These are phyloP conservation scores for Boletus speciosus DNA, from an alignment of 768 basidiomycete species.

Conservation along the genomic window DNA sequence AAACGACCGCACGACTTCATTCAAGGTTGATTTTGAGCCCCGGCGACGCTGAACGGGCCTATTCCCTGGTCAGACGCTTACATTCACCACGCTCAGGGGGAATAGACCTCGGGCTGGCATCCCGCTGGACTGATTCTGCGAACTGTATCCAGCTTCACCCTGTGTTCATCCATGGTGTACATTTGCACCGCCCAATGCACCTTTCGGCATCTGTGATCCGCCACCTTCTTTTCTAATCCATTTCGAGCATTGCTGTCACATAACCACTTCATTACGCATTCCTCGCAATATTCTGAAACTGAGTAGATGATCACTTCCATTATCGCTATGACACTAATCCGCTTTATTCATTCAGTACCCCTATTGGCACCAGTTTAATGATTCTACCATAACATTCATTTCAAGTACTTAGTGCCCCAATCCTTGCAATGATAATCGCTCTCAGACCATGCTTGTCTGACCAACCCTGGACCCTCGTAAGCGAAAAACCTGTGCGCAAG, in stretches of 20 bases:
- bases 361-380: conserved; percentile 30
- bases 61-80: conserved; percentile 5
- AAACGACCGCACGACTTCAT: conserved; percentile 65
- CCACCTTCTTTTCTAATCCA: conserved; percentile 18
- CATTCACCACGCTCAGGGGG: conserved; percentile 7
- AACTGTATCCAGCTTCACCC: conserved; percentile 6
- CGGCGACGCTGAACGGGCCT: conserved; percentile 32
- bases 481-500: conserved; percentile 4
- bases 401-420: conserved; percentile 18
- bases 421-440: conserved; percentile 8
- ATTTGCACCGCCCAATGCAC: conserved; percentile 14
- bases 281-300: conserved; percentile 31
- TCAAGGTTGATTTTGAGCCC: conserved; percentile 66
- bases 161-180: conserved; percentile 11
- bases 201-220: conserved; percentile 29
- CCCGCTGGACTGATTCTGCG: conserved; percentile 5
- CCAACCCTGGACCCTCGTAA: conserved; percentile 22
- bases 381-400: conserved; percentile 25
- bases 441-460: neutral
- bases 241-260: conserved; percentile 38
- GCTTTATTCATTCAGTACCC: conserved; percentile 29
- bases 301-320: conserved; percentile 27
- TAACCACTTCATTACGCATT: conserved; percentile 36
- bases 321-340: conserved; percentile 32
- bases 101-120: conserved; percentile 16